phyloP scores from a whole-genome alignment of 441 rosid genomes.

The Populus hybrid region DNA sequence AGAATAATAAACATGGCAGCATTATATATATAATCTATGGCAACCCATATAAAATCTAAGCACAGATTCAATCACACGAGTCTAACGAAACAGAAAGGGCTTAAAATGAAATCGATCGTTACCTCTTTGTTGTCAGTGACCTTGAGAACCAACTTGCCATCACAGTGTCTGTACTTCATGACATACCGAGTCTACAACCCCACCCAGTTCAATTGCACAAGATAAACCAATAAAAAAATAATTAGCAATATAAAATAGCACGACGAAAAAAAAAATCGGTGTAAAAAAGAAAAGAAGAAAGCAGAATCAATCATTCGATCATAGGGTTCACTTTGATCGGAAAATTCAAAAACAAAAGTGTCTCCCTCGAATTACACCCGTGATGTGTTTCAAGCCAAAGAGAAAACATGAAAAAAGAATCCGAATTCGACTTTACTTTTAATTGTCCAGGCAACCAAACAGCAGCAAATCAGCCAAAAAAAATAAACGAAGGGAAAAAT shows the following conservation, averaged over 20 bases:
- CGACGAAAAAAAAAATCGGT: background rate
- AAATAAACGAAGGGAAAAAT: conserved; percentile 3
- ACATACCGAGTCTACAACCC: conserved; percentile 68
- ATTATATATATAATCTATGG: background rate
- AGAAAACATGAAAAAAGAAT: background rate
- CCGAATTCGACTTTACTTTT: background rate
- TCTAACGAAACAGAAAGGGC: background rate
- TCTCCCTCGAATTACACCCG: background rate
- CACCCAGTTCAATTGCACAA: conserved; percentile 14
- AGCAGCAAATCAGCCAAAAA: background rate
- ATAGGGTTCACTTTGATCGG: background rate
- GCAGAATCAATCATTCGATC: background rate
- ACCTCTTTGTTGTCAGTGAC: conserved; percentile 97
- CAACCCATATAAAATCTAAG: background rate
- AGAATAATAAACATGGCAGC: background rate
- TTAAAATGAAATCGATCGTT: conserved; percentile 3
- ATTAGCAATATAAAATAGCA: background rate
- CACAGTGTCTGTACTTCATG: conserved; percentile 87
- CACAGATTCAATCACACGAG: background rate
- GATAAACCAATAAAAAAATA: conserved; percentile 1
- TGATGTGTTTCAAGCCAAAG: background rate
- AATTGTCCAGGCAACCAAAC: conserved; percentile 14
- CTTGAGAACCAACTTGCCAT: conserved; percentile 93
- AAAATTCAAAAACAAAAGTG: background rate
- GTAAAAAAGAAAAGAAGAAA: background rate